Evolutionary conservation across 2,329 filamentous ascomycete genomes (phyloP).

Genomic region (Paraconiothyrium sp.): DNA sequence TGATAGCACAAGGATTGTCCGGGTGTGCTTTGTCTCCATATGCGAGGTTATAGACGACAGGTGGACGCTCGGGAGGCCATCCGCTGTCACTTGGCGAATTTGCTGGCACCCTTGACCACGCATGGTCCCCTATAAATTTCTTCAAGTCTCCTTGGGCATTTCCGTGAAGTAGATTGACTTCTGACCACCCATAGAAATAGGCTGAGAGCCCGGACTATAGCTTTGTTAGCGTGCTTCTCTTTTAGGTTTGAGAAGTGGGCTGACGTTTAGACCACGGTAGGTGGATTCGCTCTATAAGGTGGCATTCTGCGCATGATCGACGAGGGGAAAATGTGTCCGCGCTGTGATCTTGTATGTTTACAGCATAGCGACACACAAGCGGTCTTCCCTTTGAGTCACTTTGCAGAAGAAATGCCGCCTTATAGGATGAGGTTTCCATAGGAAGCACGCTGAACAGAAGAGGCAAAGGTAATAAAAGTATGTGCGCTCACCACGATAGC

Average conservation of each 20-base stretch:
- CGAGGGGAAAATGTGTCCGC: too few species aligned
- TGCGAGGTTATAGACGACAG: constrained; percentile 2
- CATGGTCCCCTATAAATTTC: constrained; percentile 16
- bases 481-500: constrained; percentile 17
- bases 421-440: background rate
- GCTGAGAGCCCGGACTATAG: constrained; percentile 16
- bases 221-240: background rate
- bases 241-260: too few species aligned
- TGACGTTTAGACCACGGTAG: too few species aligned
- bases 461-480: background rate
- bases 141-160: constrained; percentile 12
- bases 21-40: background rate
- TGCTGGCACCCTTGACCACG: constrained; percentile 2
- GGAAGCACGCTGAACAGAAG: background rate
- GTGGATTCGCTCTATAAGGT: too few species aligned
- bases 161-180: background rate
- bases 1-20: background rate
- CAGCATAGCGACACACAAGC: too few species aligned
- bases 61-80: background rate
- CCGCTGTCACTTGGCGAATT: background rate
- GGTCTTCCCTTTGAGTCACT: too few species aligned
- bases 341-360: too few species aligned
- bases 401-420: background rate
- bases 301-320: too few species aligned
- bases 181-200: constrained; percentile 12